These are phyloP conservation scores for Neonectria magnoliae DNA, from an alignment of 2,329 filamentous ascomycete genomes.

Conservation along the genomic window DNA sequence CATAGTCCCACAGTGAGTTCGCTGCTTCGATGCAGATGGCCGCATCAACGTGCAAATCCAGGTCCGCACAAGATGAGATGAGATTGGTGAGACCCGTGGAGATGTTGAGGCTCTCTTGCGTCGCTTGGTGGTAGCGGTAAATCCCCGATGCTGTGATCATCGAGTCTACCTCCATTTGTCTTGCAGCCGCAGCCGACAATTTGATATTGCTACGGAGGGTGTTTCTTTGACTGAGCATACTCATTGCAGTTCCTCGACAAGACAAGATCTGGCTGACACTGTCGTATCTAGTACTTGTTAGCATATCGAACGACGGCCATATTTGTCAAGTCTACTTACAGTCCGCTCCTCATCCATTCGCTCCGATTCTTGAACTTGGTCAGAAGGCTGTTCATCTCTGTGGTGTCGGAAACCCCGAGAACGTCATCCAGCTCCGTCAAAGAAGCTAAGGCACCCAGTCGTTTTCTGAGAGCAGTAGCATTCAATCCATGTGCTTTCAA, in stretches of 20 bases:
- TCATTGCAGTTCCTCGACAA: constrained; percentile 84
- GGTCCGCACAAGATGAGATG: constrained; percentile 71
- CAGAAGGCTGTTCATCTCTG: constrained; percentile 71
- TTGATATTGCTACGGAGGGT: constrained; percentile 69
- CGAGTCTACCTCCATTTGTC: constrained; percentile 78
- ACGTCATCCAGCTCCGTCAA: constrained; percentile 86
- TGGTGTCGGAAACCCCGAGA: constrained; percentile 66
- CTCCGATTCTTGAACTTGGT: constrained; percentile 71
- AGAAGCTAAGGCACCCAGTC: constrained; percentile 72
- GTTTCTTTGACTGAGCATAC: constrained; percentile 77
- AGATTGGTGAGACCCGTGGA: constrained; percentile 85
- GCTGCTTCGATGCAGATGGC: constrained; percentile 84
- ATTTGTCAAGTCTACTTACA: constrained; percentile 60
- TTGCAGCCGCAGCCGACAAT: constrained; percentile 70
- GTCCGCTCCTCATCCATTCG: constrained; percentile 84
- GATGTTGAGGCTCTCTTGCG: constrained; percentile 87
- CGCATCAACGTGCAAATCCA: constrained; percentile 82
- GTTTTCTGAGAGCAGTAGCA: constrained; percentile 62
- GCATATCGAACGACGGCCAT: not conserved
- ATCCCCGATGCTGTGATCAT: constrained; percentile 79
- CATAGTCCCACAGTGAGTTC: constrained; percentile 92
- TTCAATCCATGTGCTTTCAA: constrained; percentile 61
- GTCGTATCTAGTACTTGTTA: constrained; percentile 64
- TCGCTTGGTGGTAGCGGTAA: constrained; percentile 80
- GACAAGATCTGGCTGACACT: constrained; percentile 85